Base-by-base conservation (phyloP, 2,329 filamentous ascomycete species). In the Aspergillaceae sp. region DNA sequence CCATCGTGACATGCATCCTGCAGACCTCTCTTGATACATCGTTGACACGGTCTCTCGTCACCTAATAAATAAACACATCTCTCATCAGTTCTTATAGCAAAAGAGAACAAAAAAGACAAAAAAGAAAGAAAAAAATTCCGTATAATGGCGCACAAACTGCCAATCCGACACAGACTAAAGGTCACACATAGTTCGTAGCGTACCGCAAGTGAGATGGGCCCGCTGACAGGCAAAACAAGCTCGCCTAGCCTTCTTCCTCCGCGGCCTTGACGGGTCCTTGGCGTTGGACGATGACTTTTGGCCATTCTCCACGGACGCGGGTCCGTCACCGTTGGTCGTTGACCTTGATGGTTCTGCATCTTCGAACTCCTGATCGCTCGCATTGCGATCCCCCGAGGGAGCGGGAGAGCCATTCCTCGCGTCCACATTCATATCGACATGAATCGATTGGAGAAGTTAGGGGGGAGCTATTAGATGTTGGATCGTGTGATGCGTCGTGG, bases 201-300 rank as follows among this genome's bases (percentile, higher is more conserved):
- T 86, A 97, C 92, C 91, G 74, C 92, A 98, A 54, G 92, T 98
- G 65, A 98, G 74, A 78, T 98, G 92, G 52, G 92, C 92, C 69
- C 91, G 79, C 72, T 98, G 92, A 70, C 92, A 98, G 53, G 92
- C 91, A 78, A 86, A 95, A 69, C 92, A 98, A 48, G 92, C 92
- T 66, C 92, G 79, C 57, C 91, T 81, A 34, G 92, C 92, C 77
- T 98, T 98, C 76, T 97, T 98, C 61, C 92, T 81, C 57, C 90
- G 78, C 11, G 92, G 91, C 49, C 92, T 82, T 60, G 84, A 76
- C 47, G 91, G 90, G 65, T 98, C 92, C 69, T 97, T 97, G 47
- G 89, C 81, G 61, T 79, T 79, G 38, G 67, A 44, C 34, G 34
- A 36, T 32, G 61, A 52, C 54, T 71, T 87, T 77, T 65, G 82